Evolutionary conservation across 805 yeast genomes (phyloP).

Genomic region (Yamadazyma philogaea): DNA sequence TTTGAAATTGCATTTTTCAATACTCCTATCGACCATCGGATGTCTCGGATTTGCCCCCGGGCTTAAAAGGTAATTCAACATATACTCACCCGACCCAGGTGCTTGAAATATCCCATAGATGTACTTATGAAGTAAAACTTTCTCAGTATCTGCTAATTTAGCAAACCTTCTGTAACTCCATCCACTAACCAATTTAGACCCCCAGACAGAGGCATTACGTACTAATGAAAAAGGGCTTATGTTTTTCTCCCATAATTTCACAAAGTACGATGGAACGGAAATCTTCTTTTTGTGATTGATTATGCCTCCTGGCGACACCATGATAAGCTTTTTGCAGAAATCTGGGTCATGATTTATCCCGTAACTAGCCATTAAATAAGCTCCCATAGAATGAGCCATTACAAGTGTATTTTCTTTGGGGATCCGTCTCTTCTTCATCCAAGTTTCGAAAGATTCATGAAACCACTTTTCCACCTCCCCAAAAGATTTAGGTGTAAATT

Average conservation of each 20-base stretch:
- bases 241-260: conserved; percentile 78
- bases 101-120: conserved; percentile 82
- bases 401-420: conserved; percentile 46
- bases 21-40: conserved; percentile 56
- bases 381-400: conserved; percentile 92
- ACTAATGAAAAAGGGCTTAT: conserved; percentile 83
- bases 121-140: conserved; percentile 65
- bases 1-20: conserved; percentile 54
- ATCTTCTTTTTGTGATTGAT: conserved; percentile 44
- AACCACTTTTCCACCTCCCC: conserved; percentile 59
- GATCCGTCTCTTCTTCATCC: conserved; percentile 52
- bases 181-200: conserved; percentile 80
- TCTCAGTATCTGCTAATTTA: conserved; percentile 44
- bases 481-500: conserved; percentile 39
- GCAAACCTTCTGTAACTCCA: conserved; percentile 87
- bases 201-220: conserved; percentile 73
- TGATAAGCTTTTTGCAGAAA: conserved; percentile 62
- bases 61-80: conserved; percentile 75
- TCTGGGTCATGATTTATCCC: conserved; percentile 55
- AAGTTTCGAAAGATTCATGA: conserved; percentile 58
- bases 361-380: conserved; percentile 70
- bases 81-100: conserved; percentile 90
- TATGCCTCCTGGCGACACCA: conserved; percentile 91
- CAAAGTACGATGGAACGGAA: conserved; percentile 72
- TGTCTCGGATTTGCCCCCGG: conserved; percentile 89